These are phyloP conservation scores for Syzygium syzygioides DNA, from an alignment of 441 rosid species.

Conservation along the genomic window DNA sequence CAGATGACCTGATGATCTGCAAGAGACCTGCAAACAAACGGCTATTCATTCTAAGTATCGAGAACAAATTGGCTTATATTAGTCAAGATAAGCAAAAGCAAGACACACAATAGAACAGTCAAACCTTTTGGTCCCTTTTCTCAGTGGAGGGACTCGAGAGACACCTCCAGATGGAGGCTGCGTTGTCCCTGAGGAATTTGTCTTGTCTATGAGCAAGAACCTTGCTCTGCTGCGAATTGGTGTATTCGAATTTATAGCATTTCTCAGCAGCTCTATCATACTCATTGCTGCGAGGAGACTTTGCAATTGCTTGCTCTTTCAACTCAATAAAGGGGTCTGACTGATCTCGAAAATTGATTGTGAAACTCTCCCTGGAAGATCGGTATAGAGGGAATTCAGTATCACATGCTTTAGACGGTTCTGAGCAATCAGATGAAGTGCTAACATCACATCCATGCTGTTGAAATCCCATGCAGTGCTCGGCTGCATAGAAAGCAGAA, in stretches of 20 bases:
- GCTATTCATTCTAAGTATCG: background rate
- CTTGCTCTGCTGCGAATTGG: constrained; percentile 7
- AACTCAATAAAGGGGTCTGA: constrained; percentile 14
- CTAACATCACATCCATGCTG: constrained; percentile 26
- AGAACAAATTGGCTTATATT: background rate
- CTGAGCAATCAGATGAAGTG: constrained; percentile 18
- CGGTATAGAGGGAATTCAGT: constrained; percentile 28
- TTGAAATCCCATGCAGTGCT: constrained; percentile 42
- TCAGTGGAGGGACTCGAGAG: constrained; percentile 37
- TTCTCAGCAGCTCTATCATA: constrained; percentile 12
- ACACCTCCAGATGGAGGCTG: constrained; percentile 14
- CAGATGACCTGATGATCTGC: constrained; percentile 20
- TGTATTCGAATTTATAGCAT: constrained; percentile 1
- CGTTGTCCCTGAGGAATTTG: constrained; percentile 9
- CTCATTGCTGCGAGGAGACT: constrained; percentile 25
- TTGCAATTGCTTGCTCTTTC: constrained; percentile 21
- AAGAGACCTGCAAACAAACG: constrained; percentile 24
- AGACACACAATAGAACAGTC: background rate
- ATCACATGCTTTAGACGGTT: constrained; percentile 27
- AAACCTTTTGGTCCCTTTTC: constrained; percentile 49
- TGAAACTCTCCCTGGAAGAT: constrained; percentile 21
- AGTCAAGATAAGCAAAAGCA: background rate
- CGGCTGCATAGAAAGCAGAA: constrained; percentile 55
- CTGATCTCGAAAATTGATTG: constrained; percentile 23
- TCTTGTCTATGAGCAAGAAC: constrained; percentile 1